Conservation (phyloP, 2,329 filamentous ascomycete genomes). For the Hortaea werneckii region DNA sequence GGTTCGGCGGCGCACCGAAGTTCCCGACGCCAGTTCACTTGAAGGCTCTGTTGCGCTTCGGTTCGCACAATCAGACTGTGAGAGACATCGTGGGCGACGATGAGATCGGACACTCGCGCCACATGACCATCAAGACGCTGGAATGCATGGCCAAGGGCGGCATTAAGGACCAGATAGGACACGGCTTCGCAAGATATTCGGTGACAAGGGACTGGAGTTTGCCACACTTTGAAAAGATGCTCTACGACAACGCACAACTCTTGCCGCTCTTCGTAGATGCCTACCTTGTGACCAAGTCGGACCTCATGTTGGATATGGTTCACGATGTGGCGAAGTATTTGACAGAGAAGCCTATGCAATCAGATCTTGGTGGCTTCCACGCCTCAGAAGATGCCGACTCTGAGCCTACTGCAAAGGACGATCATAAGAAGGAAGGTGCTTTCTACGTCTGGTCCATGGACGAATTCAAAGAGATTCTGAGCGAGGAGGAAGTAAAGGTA, state of each 20-base stretch:
- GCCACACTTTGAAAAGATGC: slow-evolving; percentile 95
- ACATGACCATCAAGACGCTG: slow-evolving; percentile 74
- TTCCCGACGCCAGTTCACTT: slow-evolving; percentile 84
- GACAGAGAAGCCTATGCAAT: slow-evolving; percentile 57
- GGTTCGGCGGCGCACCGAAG: slow-evolving; percentile 69
- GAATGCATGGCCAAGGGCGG: slow-evolving; percentile 65
- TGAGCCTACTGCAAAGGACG: slow-evolving; percentile 59
- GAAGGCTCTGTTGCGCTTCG: slow-evolving; percentile 67
- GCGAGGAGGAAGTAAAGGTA: slow-evolving; percentile 57
- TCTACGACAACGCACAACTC: slow-evolving; percentile 84
- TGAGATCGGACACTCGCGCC: slow-evolving; percentile 61
- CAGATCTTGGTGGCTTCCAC: slow-evolving; percentile 64
- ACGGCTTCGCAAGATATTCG: slow-evolving; percentile 75
- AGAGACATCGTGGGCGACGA: slow-evolving; percentile 76
- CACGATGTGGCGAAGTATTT: slow-evolving; percentile 83
- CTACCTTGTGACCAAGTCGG: slow-evolving; percentile 58
- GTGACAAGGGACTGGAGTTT: slow-evolving; percentile 87
- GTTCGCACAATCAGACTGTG: slow-evolving; percentile 60
- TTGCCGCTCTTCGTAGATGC: slow-evolving; percentile 77
- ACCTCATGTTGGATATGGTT: slow-evolving; percentile 67
- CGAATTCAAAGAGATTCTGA: slow-evolving; percentile 70
- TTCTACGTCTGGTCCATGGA: slow-evolving; percentile 91
- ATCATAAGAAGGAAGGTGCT: slow-evolving; percentile 78
- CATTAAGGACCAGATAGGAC: slow-evolving; percentile 65
- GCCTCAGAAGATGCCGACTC: slow-evolving; percentile 90